A percentile compares a stretch with the other conserved stretches of the same genome.
phyloP scores from a whole-genome alignment of 1,284 basidiomycete species.

The Moesziomyces antarcticus region DNA sequence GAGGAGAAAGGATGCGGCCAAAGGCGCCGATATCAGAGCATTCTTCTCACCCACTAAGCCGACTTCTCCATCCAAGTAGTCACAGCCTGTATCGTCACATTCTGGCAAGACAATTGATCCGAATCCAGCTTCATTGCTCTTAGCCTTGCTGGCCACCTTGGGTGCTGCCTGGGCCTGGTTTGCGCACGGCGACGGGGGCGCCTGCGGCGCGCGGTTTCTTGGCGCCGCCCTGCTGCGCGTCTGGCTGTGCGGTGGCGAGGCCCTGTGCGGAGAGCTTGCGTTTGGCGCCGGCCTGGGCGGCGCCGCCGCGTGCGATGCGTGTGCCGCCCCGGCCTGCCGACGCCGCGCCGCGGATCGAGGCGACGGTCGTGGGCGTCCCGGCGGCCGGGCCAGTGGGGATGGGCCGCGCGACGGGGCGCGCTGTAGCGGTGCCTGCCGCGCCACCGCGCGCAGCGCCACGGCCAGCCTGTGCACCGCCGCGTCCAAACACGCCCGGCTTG shows the following conservation, averaged over 20 bases:
- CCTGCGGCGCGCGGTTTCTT: constrained; percentile 43
- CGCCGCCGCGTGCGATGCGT: constrained; percentile 32
- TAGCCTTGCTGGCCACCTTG: neutral
- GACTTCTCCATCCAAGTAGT: constrained; percentile 7
- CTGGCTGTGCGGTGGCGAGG: constrained; percentile 12
- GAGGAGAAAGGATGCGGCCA: neutral
- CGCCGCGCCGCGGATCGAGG: constrained; percentile 46
- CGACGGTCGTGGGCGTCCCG: constrained; percentile 17
- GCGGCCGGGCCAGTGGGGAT: constrained; percentile 34
- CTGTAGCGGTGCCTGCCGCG: neutral
- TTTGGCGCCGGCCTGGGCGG: constrained; percentile 32
- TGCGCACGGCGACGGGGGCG: constrained; percentile 18
- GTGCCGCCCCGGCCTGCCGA: constrained; percentile 30
- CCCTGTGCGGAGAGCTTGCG: constrained; percentile 42
- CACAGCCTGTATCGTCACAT: neutral
- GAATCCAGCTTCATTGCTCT: neutral
- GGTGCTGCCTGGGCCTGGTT: neutral
- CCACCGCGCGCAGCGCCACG: constrained; percentile 8
- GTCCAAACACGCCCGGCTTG: constrained; percentile 38
- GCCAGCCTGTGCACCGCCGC: constrained; percentile 36
- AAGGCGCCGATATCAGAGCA: constrained; percentile 22
- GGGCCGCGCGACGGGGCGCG: constrained; percentile 13
- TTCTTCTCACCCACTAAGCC: constrained; percentile 31
- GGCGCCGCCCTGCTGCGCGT: constrained; percentile 12
- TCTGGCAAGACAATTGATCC: neutral